These are phyloP conservation scores for carrot (Daucus carota) DNA, from an alignment of 129 eudicot genomes.

Conservation along the genomic window DH1_v3.0 NC_030383.2:6225001-6225500, in stretches of 20 bases:
- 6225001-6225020: background rate
- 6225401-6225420: background rate
- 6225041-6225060: no score
- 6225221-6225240: background rate
- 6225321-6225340: background rate
- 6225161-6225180: background rate
- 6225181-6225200: background rate
- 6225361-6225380: background rate
- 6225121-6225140: no score
- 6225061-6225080: no score
- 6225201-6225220: background rate
- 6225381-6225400: background rate
- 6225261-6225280: background rate
- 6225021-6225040: no score
- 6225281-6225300: no score
- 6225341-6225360: background rate
- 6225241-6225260: background rate
- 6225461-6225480: no score
- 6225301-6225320: no score
- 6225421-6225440: background rate
- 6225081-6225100: no score
- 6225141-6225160: background rate
- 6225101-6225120: no score
- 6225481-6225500: no score
- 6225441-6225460: background rate